Conservation (phyloP, 768 basidiomycete genomes). For the Termitomyces titanicus region DNA sequence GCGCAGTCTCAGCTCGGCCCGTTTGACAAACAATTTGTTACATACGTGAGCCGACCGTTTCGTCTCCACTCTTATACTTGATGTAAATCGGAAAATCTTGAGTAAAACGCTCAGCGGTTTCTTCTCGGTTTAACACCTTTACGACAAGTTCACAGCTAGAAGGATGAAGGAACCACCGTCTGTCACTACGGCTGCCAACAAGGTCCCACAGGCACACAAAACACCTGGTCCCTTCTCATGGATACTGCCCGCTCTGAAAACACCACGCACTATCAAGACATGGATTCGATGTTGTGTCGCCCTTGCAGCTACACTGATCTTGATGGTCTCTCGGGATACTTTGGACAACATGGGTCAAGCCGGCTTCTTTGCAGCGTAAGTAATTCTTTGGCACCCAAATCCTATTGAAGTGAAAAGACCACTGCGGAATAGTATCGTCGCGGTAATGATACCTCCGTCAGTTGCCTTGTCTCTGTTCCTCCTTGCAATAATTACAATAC, state of each 20-base stretch:
- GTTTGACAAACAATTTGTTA: not conserved
- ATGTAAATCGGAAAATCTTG: not conserved
- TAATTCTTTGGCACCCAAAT: not conserved
- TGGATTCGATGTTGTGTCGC: slow-evolving; percentile 35
- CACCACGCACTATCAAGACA: slow-evolving; percentile 34
- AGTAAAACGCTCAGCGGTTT: not conserved
- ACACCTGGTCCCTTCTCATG: slow-evolving; percentile 25
- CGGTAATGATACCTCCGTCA: slow-evolving; percentile 36
- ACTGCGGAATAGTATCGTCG: slow-evolving; percentile 29
- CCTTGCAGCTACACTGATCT: slow-evolving; percentile 27
- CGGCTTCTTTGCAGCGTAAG: slow-evolving; percentile 37
- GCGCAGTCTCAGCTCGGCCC: not conserved
- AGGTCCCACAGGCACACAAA: not conserved
- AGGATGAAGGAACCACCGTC: slow-evolving; percentile 4
- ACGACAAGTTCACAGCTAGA: not conserved
- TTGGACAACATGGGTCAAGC: slow-evolving; percentile 37
- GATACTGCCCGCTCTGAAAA: slow-evolving; percentile 29
- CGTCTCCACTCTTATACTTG: not conserved
- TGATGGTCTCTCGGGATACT: slow-evolving; percentile 31
- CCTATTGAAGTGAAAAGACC: not conserved
- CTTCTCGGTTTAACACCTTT: not conserved
- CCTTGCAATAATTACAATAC: slow-evolving; percentile 27
- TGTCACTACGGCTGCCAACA: not conserved
- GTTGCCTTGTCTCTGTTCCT: slow-evolving; percentile 36
- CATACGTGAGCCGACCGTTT: not conserved